These are phyloP conservation scores for Diaporthe ampelina DNA, from an alignment of 2,329 filamentous ascomycete genomes.

Conservation along the genomic window DNA sequence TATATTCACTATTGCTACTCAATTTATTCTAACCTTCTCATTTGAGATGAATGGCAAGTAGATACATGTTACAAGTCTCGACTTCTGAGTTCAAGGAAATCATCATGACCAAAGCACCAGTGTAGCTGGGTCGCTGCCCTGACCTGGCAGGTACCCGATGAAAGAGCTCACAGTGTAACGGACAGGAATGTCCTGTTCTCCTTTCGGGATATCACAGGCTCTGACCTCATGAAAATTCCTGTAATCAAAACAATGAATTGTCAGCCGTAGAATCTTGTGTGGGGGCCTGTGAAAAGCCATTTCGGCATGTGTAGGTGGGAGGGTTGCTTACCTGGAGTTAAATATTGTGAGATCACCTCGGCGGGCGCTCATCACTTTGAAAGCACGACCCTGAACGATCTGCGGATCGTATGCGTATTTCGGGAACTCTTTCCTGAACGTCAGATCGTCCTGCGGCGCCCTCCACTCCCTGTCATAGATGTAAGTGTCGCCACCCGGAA, in stretches of 20 bases:
- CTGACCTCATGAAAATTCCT: slow-evolving; percentile 11
- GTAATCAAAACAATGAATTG: neutral
- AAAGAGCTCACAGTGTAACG: slow-evolving; percentile 14
- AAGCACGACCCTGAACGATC: neutral
- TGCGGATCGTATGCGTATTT: neutral
- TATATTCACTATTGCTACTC: neutral
- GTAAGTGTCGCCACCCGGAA: neutral
- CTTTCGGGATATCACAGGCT: neutral
- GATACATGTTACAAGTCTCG: neutral
- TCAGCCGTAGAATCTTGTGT: neutral
- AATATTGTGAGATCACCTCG: neutral
- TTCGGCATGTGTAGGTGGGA: neutral
- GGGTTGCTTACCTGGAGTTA: neutral
- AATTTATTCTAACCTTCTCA: neutral
- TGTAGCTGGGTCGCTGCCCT: neutral
- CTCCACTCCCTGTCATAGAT: neutral
- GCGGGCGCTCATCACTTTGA: neutral
- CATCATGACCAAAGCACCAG: slow-evolving; percentile 10
- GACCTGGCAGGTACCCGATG: neutral
- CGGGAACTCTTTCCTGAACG: neutral
- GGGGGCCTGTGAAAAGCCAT: neutral
- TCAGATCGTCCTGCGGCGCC: neutral
- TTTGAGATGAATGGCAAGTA: neutral
- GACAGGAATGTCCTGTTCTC: neutral
- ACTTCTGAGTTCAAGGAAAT: neutral